phyloP scores from a whole-genome alignment of 2,329 filamentous ascomycete species.

The Ophiostoma sp. region DNA sequence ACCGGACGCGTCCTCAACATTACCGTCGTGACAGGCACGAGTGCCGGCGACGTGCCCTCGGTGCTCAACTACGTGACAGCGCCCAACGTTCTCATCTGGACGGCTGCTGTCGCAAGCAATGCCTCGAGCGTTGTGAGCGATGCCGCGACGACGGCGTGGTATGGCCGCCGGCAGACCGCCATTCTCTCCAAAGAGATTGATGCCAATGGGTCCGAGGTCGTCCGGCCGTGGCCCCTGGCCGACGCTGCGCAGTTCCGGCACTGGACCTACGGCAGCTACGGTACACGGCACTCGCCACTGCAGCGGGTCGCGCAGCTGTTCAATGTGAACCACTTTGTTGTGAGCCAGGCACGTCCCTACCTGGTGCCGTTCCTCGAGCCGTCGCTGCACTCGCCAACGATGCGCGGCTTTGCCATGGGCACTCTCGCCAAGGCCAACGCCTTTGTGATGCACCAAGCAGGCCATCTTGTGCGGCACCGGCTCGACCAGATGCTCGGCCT shows the following conservation, averaged over 20 bases:
- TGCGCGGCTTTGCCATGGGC: conserved; percentile 39
- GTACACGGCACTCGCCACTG: conserved; percentile 60
- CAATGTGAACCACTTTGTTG: conserved; percentile 92
- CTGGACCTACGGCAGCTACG: conserved; percentile 56
- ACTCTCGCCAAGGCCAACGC: conserved; percentile 51
- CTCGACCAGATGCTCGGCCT: conserved; percentile 74
- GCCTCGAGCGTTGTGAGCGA: conserved; percentile 38
- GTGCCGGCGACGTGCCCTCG: conserved; percentile 64
- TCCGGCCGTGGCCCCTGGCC: conserved; percentile 66
- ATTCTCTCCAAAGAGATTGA: conserved; percentile 68
- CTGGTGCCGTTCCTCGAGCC: conserved; percentile 78
- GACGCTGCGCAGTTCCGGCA: conserved; percentile 60
- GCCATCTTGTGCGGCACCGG: conserved; percentile 58
- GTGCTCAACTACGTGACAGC: conserved; percentile 89
- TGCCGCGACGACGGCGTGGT: conserved; percentile 45
- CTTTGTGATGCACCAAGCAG: conserved; percentile 19
- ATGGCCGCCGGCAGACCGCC: conserved; percentile 56
- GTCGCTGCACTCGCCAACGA: conserved; percentile 70
- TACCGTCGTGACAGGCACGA: conserved; percentile 65
- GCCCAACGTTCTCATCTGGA: conserved; percentile 86
- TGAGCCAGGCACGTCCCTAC: conserved; percentile 87
- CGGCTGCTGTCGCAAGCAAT: conserved; percentile 71
- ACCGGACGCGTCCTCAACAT: conserved; percentile 89
- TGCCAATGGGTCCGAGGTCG: conserved; percentile 51
- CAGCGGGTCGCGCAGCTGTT: conserved; percentile 73